Evolutionary conservation across 176 grass and related monocot species (phyloP).

Genomic region (Dactylis glomerata): DNA sequence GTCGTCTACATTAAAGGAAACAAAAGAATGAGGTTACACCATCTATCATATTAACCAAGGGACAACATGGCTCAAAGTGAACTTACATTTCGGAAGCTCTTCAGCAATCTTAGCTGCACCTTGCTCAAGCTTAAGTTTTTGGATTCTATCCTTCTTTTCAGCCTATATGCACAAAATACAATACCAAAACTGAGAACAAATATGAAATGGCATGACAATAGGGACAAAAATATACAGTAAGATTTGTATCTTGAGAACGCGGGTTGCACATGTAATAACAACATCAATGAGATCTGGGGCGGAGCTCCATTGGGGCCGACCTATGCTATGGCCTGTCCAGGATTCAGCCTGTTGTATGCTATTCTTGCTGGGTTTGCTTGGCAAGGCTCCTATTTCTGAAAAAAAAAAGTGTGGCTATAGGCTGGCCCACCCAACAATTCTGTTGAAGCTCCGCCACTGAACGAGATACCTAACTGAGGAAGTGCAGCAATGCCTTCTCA

Average conservation of each 20-base stretch:
- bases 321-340: too few species aligned
- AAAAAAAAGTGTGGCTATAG: too few species aligned
- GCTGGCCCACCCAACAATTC: too few species aligned
- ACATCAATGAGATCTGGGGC: not conserved
- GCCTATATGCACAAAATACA: conserved; percentile 32
- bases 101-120: conserved; percentile 69
- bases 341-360: too few species aligned
- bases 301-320: too few species aligned
- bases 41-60: conserved; percentile 17
- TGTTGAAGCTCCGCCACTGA: too few species aligned
- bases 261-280: not conserved
- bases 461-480: not conserved
- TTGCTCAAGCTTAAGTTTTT: conserved; percentile 55
- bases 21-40: not conserved
- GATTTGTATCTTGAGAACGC: not conserved
- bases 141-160: conserved; percentile 71
- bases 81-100: conserved; percentile 65
- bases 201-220: not conserved
- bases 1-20: conserved; percentile 47
- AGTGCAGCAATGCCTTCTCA: not conserved
- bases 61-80: not conserved
- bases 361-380: too few species aligned
- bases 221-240: not conserved
- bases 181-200: not conserved
- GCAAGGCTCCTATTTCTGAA: too few species aligned